Percentiles rank a stretch among this genome's conserved stretches.
Evolutionary conservation across 495 filamentous ascomycete species (phyloP).

Genomic region (Neurospora sp.): DNA sequence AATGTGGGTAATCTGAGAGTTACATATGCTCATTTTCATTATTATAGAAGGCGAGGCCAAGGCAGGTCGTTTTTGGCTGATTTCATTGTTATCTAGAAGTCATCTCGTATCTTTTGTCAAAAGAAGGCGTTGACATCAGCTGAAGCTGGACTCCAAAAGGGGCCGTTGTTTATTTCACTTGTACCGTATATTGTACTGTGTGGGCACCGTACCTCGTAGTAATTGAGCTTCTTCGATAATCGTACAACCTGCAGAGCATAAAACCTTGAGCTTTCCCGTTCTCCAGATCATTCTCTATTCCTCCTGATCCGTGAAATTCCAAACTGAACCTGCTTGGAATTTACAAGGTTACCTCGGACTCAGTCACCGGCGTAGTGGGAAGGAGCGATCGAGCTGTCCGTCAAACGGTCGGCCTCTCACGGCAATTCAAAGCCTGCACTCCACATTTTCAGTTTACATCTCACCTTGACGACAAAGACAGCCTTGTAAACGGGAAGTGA

Average conservation of each 20-base stretch:
- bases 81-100: neutral
- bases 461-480: neutral
- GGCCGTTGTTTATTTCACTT: neutral
- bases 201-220: neutral
- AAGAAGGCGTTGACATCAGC: neutral
- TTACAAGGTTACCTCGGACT: neutral
- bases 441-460: neutral
- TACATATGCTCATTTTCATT: neutral
- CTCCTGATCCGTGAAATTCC: neutral
- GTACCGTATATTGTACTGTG: neutral
- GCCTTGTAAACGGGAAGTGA: neutral
- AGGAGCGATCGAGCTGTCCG: neutral
- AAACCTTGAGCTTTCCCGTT: neutral
- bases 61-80: neutral
- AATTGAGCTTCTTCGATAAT: neutral
- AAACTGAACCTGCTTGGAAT: neutral
- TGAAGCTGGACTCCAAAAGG: neutral
- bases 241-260: neutral
- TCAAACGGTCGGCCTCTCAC: neutral
- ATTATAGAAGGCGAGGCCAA: neutral
- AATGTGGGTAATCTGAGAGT: neutral
- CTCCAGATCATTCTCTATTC: neutral
- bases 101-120: neutral
- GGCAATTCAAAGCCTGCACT: neutral
- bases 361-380: constrained; percentile 1